Evolutionary conservation across 2,329 filamentous ascomycete species (phyloP).

Genomic region (Aspergillus felis): DNA sequence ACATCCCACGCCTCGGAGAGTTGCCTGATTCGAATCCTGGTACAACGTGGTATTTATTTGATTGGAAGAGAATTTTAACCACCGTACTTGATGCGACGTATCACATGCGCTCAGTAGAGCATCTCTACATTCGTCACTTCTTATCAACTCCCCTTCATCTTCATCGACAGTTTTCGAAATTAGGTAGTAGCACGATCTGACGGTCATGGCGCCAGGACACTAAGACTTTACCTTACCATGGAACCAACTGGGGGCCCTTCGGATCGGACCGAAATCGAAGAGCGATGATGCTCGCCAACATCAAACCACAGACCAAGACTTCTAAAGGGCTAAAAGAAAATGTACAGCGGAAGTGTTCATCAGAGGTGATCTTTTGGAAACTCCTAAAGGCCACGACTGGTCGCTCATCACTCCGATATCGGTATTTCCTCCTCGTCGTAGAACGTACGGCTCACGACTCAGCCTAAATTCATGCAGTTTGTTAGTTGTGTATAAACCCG

Average conservation of each 20-base stretch:
- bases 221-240: constrained; percentile 5
- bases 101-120: constrained; percentile 2
- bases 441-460: no score
- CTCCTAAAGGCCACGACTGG: background rate
- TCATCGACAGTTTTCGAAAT: constrained; percentile 10
- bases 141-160: background rate
- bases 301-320: background rate
- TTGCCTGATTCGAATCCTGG: background rate
- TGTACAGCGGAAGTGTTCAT: background rate
- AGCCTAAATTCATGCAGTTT: no score
- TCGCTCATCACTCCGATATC: background rate
- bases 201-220: background rate
- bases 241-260: constrained; percentile 11
- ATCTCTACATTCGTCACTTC: background rate
- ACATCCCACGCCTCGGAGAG: background rate
- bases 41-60: background rate
- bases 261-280: constrained; percentile 15
- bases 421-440: background rate
- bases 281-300: background rate
- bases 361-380: background rate
- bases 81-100: background rate
- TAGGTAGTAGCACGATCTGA: constrained; percentile 2
- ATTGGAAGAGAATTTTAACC: background rate
- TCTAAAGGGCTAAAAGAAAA: background rate
- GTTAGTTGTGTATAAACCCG: background rate